Evolutionary conservation across 805 yeast species (phyloP).

Genomic region (Cyberlindnera mississippiensis): DNA sequence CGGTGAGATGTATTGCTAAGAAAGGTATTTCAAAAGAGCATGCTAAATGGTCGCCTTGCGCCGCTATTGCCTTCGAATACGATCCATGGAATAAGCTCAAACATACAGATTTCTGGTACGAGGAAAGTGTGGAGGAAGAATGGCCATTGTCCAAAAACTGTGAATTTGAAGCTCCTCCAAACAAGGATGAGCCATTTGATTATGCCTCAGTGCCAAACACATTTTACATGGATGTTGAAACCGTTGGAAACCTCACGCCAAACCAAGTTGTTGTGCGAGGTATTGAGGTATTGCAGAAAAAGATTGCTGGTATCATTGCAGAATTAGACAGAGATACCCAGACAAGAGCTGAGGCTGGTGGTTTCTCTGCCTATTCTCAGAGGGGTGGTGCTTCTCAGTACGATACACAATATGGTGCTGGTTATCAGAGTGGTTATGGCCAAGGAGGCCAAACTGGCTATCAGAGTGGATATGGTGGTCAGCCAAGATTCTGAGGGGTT

Average conservation of each 20-base stretch:
- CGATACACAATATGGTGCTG: slow-evolving; percentile 2
- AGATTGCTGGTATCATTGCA: slow-evolving; percentile 81
- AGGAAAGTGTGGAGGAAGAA: slow-evolving; percentile 79
- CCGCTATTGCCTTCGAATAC: slow-evolving; percentile 94
- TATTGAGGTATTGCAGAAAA: slow-evolving; percentile 79
- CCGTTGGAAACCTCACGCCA: slow-evolving; percentile 85
- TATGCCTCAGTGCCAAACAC: slow-evolving; percentile 75
- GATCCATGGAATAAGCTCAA: slow-evolving; percentile 98
- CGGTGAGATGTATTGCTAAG: slow-evolving; percentile 89
- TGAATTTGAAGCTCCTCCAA: slow-evolving; percentile 95
- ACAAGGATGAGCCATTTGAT: slow-evolving; percentile 81
- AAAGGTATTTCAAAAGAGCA: slow-evolving; percentile 97
- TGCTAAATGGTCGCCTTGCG: slow-evolving; percentile 97
- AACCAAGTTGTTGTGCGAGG: slow-evolving; percentile 87
- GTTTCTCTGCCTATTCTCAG: slow-evolving; percentile 5
- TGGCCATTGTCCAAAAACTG: slow-evolving; percentile 92
- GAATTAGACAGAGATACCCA: slow-evolving; percentile 51
- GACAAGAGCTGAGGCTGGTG: slow-evolving; percentile 1
- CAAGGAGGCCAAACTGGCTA: background rate
- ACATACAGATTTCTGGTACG: slow-evolving; percentile 97
- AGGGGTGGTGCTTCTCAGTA: slow-evolving; percentile 6
- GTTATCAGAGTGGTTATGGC: background rate
- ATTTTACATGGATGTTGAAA: slow-evolving; percentile 87
- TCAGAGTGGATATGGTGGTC: background rate
- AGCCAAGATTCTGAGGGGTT: background rate